Percentiles rank a stretch among this genome's conserved stretches.
phyloP scores from a whole-genome alignment of 179 eudicot species.

The Vitellaria paradoxa region DNA sequence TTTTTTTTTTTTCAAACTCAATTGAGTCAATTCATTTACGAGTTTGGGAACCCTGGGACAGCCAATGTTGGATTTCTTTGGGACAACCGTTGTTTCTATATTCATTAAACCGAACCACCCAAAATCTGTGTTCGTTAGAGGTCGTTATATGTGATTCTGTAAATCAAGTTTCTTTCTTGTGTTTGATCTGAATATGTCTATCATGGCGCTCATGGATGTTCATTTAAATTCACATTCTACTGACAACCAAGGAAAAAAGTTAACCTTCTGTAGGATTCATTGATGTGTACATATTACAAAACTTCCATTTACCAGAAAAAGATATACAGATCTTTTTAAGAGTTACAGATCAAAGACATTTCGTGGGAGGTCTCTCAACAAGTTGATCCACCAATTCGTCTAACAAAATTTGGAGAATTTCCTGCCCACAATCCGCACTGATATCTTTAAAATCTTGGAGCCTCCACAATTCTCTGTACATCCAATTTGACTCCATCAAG shows the following conservation, averaged over 20 bases:
- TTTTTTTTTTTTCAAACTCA: neutral
- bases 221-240: neutral
- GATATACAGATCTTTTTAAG: neutral
- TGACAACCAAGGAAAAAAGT: neutral
- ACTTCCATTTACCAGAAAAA: neutral
- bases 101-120: neutral
- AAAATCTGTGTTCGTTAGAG: neutral
- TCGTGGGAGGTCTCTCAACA: conserved; percentile 8
- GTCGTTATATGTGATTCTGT: neutral
- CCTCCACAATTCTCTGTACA: conserved; percentile 21
- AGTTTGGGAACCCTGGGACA: too few species aligned
- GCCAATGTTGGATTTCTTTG: too few species aligned
- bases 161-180: neutral
- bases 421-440: conserved; percentile 28
- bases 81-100: too few species aligned
- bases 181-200: neutral
- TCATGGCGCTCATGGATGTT: neutral
- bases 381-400: conserved; percentile 48
- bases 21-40: too few species aligned
- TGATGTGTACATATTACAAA: neutral
- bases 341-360: neutral
- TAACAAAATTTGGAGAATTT: conserved; percentile 47
- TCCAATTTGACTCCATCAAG: conserved; percentile 37
- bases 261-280: neutral
- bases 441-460: conserved; percentile 33